These are phyloP conservation scores for Ustilago sp. DNA, from an alignment of 1,284 basidiomycete species.

Conservation along the genomic window DNA sequence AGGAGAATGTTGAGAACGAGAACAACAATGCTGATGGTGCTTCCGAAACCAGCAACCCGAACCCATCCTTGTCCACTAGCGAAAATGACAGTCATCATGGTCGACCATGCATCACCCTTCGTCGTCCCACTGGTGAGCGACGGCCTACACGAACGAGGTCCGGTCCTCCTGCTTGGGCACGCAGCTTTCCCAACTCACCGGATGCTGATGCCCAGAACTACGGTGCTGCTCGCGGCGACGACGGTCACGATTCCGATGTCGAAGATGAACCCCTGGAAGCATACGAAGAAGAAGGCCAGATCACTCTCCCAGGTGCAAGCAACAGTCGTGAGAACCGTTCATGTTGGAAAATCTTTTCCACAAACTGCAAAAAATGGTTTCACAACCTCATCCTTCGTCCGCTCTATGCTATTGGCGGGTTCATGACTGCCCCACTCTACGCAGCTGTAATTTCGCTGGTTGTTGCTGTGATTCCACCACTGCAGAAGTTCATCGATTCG, in stretches of 20 bases:
- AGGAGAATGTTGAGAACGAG: conserved; percentile 51
- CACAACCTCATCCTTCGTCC: conserved; percentile 36
- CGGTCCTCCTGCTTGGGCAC: conserved; percentile 51
- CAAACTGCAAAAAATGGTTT: conserved; percentile 8
- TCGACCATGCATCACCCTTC: conserved; percentile 44
- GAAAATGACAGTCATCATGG: conserved; percentile 7
- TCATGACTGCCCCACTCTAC: conserved; percentile 80
- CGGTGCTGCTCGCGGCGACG: conserved; percentile 20
- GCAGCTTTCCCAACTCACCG: conserved; percentile 60
- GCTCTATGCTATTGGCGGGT: conserved; percentile 75
- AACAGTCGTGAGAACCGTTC: conserved; percentile 48
- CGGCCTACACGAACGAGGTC: conserved; percentile 19
- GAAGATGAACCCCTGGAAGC: conserved; percentile 53
- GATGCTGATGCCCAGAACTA: conserved; percentile 33
- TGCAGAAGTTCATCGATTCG: conserved; percentile 71
- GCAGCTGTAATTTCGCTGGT: conserved; percentile 79
- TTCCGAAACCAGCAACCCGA: conserved; percentile 19
- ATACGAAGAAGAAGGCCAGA: conserved; percentile 42
- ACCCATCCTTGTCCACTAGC: conserved; percentile 3
- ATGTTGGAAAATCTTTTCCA: conserved; percentile 27
- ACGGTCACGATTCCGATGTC: conserved; percentile 46
- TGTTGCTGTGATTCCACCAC: conserved; percentile 81
- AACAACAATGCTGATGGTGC: not conserved
- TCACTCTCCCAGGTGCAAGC: conserved; percentile 41
- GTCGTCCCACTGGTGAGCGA: conserved; percentile 51